Evolutionary conservation across 2,329 filamentous ascomycete species (phyloP), one percentile per base, ranked within the genome.

Genomic region (Lanzia echinophila): DNA sequence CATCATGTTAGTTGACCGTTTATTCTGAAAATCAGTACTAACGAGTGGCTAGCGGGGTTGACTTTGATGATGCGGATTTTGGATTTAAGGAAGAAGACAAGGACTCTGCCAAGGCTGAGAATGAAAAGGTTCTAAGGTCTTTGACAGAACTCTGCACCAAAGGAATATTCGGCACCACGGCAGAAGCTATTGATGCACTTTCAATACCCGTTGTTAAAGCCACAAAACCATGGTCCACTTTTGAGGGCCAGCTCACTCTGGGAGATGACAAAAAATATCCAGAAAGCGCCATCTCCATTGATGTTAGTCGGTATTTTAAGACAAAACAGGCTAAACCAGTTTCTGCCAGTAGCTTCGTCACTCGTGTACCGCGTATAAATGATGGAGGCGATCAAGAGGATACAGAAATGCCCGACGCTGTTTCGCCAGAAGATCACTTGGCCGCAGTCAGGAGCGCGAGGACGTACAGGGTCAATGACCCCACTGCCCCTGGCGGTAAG

Each of bases 11-110:
- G 86, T 78, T 54, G 22, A 20, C 22, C 47, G 5, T 33, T 15
- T 7, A 19, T 7, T 54, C 5, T 42, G 6, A 3, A 22, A 20
- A 13, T 6, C 39, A 20, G 13, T 46, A 45, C 61, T 67, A 58
- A 68, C 70, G 55, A 20, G 32, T 31, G 20, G 42, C 3, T 55
- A 91, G 87, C 51, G 94, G 94, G 13, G 82, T 95, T 17, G 94
- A 99, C 68, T 97, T 99, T 69, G 90, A 99, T 67, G 90, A 96
- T 68, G 68, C 82, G 1, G 90, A 95, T 2, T 96, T 86, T 66
- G 91, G 91, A 41, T 88, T 89, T 67, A 95, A 95, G 69, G 92
- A 97, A 71, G 90, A 96, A 68, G 81, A 87, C 60, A 99, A 99
- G 68, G 73, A 84, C 17, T 60, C 68, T 0, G 68, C 70, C 49